Percentiles rank a stretch among this genome's conserved stretches.
Evolutionary conservation across 306 rosid genomes (phyloP).

Genomic region (Arachis hypogaea): DNA sequence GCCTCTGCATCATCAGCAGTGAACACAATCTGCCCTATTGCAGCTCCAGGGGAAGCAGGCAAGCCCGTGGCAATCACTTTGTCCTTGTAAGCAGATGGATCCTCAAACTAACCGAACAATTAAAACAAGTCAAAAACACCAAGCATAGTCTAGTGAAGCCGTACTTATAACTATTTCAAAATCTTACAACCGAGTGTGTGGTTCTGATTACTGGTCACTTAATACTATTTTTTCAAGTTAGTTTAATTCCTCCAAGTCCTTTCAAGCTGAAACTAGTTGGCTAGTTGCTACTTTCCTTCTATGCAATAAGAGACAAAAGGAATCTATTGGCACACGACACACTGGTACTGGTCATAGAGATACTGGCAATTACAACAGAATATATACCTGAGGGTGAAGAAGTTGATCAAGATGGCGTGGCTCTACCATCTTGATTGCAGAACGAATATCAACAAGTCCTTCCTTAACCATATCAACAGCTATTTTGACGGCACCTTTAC

Average conservation of each 20-base stretch:
- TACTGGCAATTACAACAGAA: slow-evolving; percentile 11
- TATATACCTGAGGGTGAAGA: slow-evolving; percentile 89
- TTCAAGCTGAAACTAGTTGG: too few species aligned
- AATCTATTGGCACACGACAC: too few species aligned
- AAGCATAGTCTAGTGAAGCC: neutral
- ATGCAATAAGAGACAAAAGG: too few species aligned
- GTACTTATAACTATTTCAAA: too few species aligned
- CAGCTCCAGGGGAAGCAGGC: slow-evolving; percentile 99
- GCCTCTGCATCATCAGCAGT: slow-evolving; percentile 79
- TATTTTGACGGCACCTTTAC: slow-evolving; percentile 90
- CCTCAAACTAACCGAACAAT: slow-evolving; percentile 74
- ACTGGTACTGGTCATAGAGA: too few species aligned
- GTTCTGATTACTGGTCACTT: too few species aligned
- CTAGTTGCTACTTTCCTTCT: too few species aligned
- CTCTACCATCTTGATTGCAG: slow-evolving; percentile 91
- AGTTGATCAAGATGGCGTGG: slow-evolving; percentile 96
- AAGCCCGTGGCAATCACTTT: slow-evolving; percentile 78
- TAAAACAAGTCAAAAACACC: slow-evolving; percentile 30
- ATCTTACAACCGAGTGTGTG: too few species aligned
- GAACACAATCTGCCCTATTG: slow-evolving; percentile 91
- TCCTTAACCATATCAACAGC: slow-evolving; percentile 92
- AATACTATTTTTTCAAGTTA: too few species aligned
- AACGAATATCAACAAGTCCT: slow-evolving; percentile 70
- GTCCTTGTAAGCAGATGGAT: slow-evolving; percentile 80
- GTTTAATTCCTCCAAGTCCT: too few species aligned